These are phyloP conservation scores for Alloteropsis semialata DNA, from an alignment of 176 grass and related monocot genomes.

Conservation along the genomic window DNA sequence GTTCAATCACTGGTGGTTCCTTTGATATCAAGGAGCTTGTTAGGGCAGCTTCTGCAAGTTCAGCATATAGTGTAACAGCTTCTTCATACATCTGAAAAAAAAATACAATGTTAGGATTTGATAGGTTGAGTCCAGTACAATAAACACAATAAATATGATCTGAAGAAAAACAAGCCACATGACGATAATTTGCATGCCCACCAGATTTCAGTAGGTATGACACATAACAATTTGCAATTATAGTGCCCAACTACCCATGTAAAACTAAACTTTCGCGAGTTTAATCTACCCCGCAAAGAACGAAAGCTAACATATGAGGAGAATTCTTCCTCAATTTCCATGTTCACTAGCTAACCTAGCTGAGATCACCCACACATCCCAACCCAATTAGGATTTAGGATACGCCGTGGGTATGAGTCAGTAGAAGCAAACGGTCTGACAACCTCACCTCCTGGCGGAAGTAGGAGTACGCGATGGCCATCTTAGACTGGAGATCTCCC, in stretches of 20 bases:
- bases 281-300: not conserved
- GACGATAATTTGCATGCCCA: not conserved
- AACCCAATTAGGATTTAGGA: conserved; percentile 6
- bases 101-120: not conserved
- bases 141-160: conserved; percentile 3
- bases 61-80: conserved; percentile 81
- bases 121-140: not conserved
- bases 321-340: not conserved
- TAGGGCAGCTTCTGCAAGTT: conserved; percentile 88
- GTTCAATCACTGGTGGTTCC: conserved; percentile 80
- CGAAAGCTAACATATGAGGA: not conserved
- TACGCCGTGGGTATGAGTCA: not conserved
- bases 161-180: not conserved
- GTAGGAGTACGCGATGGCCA: conserved; percentile 87
- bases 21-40: conserved; percentile 92
- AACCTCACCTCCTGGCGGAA: conserved; percentile 77
- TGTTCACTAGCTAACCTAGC: not conserved
- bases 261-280: not conserved
- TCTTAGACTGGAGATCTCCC: conserved; percentile 90
- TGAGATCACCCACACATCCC: not conserved
- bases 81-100: conserved; percentile 85
- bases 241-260: not conserved
- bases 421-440: not conserved
- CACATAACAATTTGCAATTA: not conserved
- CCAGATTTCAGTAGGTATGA: not conserved